Conservation (phyloP, 805 yeast genomes). For the Candida methanosorbosa region DNA sequence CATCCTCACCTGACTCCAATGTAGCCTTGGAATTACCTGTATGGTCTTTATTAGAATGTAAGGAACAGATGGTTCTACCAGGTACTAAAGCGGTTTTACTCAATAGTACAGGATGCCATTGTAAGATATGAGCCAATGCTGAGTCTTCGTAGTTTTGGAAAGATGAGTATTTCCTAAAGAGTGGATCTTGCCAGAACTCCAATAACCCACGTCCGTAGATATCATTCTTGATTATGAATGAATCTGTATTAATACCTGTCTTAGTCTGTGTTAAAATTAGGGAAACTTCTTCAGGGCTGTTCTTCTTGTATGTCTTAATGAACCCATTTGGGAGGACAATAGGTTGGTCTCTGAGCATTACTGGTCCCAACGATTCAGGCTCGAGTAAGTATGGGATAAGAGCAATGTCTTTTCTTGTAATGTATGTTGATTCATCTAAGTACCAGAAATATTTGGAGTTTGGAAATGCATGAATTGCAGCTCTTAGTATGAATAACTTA, state of each 20-base stretch:
- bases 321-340: slow-evolving; percentile 61
- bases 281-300: slow-evolving; percentile 44
- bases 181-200: slow-evolving; percentile 74
- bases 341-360: slow-evolving; percentile 63
- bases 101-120: slow-evolving; percentile 87
- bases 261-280: slow-evolving; percentile 66
- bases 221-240: slow-evolving; percentile 66
- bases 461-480: slow-evolving; percentile 93
- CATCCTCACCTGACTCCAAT: slow-evolving; percentile 26
- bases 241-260: slow-evolving; percentile 52
- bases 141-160: slow-evolving; percentile 52
- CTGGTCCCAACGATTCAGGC: slow-evolving; percentile 51
- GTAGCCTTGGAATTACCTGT: slow-evolving; percentile 56
- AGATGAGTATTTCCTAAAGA: slow-evolving; percentile 56
- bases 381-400: slow-evolving; percentile 51
- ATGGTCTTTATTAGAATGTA: slow-evolving; percentile 33
- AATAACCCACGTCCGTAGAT: slow-evolving; percentile 55
- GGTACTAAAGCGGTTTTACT: slow-evolving; percentile 69
- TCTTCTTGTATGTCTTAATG: slow-evolving; percentile 58
- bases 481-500: slow-evolving; percentile 55
- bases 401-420: slow-evolving; percentile 63
- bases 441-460: slow-evolving; percentile 88
- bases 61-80: slow-evolving; percentile 43
- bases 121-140: slow-evolving; percentile 81
- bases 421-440: slow-evolving; percentile 66